A percentile compares a stretch with the other conserved stretches of the same genome.
phyloP scores from a whole-genome alignment of 2,329 filamentous ascomycete genomes.

The Aspergillus melleus region DNA sequence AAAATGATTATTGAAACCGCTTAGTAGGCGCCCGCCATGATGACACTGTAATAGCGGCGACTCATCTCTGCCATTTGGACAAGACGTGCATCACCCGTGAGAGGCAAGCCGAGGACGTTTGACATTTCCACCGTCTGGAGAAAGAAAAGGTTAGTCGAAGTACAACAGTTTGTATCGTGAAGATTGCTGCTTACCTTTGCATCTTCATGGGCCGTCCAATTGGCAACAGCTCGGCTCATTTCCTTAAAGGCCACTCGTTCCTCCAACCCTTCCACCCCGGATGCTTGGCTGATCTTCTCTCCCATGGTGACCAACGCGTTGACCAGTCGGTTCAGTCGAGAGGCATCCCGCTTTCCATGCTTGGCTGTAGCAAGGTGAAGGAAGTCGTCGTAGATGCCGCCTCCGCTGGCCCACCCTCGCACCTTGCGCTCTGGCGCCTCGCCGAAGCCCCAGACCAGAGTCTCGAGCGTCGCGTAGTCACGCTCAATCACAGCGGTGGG shows the following conservation, averaged over 20 bases:
- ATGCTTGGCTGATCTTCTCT: constrained; percentile 44
- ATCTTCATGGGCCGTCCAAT: constrained; percentile 61
- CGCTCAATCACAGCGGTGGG: constrained; percentile 79
- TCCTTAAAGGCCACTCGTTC: constrained; percentile 76
- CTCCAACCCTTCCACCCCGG: constrained; percentile 55
- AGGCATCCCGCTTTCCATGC: constrained; percentile 41
- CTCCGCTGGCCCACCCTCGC: constrained; percentile 74
- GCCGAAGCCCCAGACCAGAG: constrained; percentile 70
- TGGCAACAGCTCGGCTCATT: constrained; percentile 74
- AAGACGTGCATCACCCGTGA: constrained; percentile 72
- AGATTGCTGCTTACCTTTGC: constrained; percentile 53
- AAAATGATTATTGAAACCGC: constrained; percentile 7
- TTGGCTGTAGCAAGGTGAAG: constrained; percentile 50
- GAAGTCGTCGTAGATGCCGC: constrained; percentile 73
- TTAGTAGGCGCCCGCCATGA: constrained; percentile 55
- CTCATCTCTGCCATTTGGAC: constrained; percentile 70
- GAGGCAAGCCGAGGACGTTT: constrained; percentile 41
- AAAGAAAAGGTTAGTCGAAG: not conserved
- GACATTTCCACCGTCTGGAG: constrained; percentile 36
- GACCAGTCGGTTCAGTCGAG: constrained; percentile 46
- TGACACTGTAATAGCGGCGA: constrained; percentile 65
- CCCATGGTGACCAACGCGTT: constrained; percentile 48
- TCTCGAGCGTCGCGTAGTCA: constrained; percentile 69
- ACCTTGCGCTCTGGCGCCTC: constrained; percentile 62
- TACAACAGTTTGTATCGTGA: not conserved